Conservation (phyloP, 257 asterid species). For the Gynochthodes officinalis region DNA sequence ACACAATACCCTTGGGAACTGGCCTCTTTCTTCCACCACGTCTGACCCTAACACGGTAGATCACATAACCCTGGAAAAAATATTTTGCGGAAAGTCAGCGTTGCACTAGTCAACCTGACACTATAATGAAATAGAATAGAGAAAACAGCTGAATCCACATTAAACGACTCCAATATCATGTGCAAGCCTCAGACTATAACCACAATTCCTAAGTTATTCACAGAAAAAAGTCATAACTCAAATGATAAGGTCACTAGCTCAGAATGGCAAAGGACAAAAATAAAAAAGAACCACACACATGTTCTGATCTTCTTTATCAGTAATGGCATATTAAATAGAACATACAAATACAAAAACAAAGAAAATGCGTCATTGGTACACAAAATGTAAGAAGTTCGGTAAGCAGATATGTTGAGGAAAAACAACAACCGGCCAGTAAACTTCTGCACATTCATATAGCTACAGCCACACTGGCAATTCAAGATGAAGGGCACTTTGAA, state of each 20-base stretch:
- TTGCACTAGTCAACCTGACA: too few species aligned
- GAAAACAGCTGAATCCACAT: too few species aligned
- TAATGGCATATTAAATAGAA: too few species aligned
- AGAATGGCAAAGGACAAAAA: too few species aligned
- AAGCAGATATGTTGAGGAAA: slow-evolving; percentile 11
- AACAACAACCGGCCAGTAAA: slow-evolving; percentile 19
- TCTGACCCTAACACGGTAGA: slow-evolving; percentile 20
- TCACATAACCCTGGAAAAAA: slow-evolving; percentile 21
- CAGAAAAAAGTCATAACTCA: too few species aligned
- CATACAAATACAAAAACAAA: neutral
- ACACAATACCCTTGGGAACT: slow-evolving; percentile 27
- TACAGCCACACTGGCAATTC: slow-evolving; percentile 15
- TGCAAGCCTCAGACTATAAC: too few species aligned
- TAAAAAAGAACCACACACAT: too few species aligned
- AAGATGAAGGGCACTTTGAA: slow-evolving; percentile 1
- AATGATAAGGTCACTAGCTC: too few species aligned
- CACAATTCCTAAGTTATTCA: too few species aligned
- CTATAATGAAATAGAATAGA: neutral
- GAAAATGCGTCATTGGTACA: neutral
- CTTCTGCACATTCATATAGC: slow-evolving; percentile 8
- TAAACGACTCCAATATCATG: too few species aligned
- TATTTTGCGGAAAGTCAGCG: too few species aligned
- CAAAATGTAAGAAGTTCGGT: slow-evolving; percentile 7
- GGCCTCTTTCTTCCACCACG: slow-evolving; percentile 32
- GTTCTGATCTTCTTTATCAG: too few species aligned